Evolutionary conservation across 371 early-diverging fungal genomes (phyloP).

Genomic region (Coemansia sp.): DNA sequence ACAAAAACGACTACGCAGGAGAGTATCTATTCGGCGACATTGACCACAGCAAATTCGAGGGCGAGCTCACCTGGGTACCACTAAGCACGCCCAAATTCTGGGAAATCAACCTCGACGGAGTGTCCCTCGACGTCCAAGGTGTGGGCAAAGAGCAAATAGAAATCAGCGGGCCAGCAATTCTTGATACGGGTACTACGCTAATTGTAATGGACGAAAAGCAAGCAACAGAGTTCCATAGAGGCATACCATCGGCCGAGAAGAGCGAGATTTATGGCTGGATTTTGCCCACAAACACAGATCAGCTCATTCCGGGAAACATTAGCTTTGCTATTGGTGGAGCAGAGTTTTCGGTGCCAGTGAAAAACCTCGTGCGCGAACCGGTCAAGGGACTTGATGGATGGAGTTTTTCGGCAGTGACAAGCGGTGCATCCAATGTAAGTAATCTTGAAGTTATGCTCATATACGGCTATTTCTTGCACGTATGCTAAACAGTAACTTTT

Average conservation of each 20-base stretch:
- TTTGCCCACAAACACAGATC: slow-evolving; percentile 48
- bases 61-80: slow-evolving; percentile 53
- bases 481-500: background rate
- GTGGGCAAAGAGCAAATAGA: slow-evolving; percentile 29
- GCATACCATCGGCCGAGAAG: slow-evolving; percentile 46
- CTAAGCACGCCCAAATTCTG: slow-evolving; percentile 53
- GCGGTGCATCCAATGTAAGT: slow-evolving; percentile 47
- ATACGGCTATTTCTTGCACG: background rate
- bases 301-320: slow-evolving; percentile 39
- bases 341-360: slow-evolving; percentile 51
- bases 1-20: slow-evolving; percentile 49
- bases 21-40: slow-evolving; percentile 56
- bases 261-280: slow-evolving; percentile 50
- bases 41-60: slow-evolving; percentile 45
- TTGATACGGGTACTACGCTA: slow-evolving; percentile 68
- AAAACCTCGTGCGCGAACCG: slow-evolving; percentile 54
- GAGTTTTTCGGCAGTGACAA: slow-evolving; percentile 51
- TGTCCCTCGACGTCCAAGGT: slow-evolving; percentile 17
- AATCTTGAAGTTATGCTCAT: background rate
- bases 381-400: slow-evolving; percentile 50
- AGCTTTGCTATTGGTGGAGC: slow-evolving; percentile 53
- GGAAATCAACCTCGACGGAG: slow-evolving; percentile 52
- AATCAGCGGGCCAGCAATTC: slow-evolving; percentile 50
- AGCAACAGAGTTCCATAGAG: slow-evolving; percentile 50
- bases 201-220: slow-evolving; percentile 55